Base-by-base conservation (phyloP, 2,329 filamentous ascomycete genomes). In the Fusarium sp. region DNA sequence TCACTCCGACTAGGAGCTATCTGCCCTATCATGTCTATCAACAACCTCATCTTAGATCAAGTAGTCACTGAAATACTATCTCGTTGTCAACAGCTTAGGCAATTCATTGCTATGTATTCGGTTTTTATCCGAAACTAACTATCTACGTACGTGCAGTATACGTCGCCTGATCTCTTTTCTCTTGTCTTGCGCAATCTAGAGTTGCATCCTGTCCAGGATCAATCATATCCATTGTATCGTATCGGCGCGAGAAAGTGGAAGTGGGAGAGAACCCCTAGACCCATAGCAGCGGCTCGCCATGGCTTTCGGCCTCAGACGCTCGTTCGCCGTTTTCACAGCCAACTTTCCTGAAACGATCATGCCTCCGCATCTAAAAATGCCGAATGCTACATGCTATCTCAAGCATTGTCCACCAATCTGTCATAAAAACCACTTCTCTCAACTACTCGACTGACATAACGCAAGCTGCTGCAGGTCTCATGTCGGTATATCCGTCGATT, bases 21-120 rank as follows among this genome's bases (percentile, higher is more conserved):
- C 67, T 68, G 25, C 46, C 55, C 56, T 66, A 61, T 66, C 55
- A 66, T 40, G 44, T 47, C 47, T 61, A 65, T 65, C 63, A 47
- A 37, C 34, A 54, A 32, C 41, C 42, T 61, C 55, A 57, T 45
- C 30, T 32, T 18, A 6, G 30, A 42, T 25, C 10, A 41, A 49
- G 49, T 57, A 62, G 62, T 67, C 64, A 67, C 48, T 47, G 49
- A 62, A 63, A 70, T 46, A 30, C 32, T 34, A 54, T 57, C 37
- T 49, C 20, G 7, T 63, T 46, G 67, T 52, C 56, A 70, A 58
- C 51, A 45, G 18, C 25, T 47, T 47, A 18, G 27, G 52, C 48
- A 37, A 60, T 54, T 48, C 22, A 53, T 53, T 53, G 49, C 25
- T 37, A 41, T 41, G 34, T 37, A n/a, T 29, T 55, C 67, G 67